phyloP scores from a whole-genome alignment of 441 rosid species.

The Viola pubescens region DNA sequence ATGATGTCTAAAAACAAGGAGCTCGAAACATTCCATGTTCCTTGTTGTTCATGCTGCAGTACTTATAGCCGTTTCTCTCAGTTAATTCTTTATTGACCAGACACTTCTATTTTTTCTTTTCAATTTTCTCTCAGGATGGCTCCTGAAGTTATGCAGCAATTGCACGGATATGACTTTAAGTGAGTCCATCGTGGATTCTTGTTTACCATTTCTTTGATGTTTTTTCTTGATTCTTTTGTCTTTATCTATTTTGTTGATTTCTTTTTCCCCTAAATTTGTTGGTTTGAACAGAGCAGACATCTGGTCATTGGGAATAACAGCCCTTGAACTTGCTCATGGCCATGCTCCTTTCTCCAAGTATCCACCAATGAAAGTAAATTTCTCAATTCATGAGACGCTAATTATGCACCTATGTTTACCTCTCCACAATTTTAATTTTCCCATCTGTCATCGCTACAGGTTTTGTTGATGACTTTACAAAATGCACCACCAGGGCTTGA shows the following conservation, averaged over 20 bases:
- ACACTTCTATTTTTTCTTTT: conserved; percentile 10
- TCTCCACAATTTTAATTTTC: conserved; percentile 15
- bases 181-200: conserved; percentile 33
- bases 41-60: no score
- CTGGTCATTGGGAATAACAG: conserved; percentile 95
- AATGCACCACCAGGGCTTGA: conserved; percentile 99
- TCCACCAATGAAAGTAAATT: conserved; percentile 93
- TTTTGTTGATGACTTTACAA: conserved; percentile 95
- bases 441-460: conserved; percentile 34
- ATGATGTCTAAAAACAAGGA: no score
- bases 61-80: no score
- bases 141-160: conserved; percentile 98
- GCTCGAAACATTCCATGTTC: no score
- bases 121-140: conserved; percentile 70
- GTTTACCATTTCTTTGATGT: background rate
- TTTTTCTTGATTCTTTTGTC: conserved; percentile 1
- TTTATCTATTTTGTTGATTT: conserved; percentile 11
- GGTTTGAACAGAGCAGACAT: conserved; percentile 77
- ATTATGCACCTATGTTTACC: conserved; percentile 14
- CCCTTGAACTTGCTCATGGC: conserved; percentile 96
- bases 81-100: no score
- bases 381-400: conserved; percentile 10
- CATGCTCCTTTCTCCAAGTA: conserved; percentile 98
- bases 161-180: conserved; percentile 98
- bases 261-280: conserved; percentile 17